A percentile compares a stretch with the other conserved stretches of the same genome.
Conservation (phyloP, 768 basidiomycete species). For the Leccinum longicurvipes region DNA sequence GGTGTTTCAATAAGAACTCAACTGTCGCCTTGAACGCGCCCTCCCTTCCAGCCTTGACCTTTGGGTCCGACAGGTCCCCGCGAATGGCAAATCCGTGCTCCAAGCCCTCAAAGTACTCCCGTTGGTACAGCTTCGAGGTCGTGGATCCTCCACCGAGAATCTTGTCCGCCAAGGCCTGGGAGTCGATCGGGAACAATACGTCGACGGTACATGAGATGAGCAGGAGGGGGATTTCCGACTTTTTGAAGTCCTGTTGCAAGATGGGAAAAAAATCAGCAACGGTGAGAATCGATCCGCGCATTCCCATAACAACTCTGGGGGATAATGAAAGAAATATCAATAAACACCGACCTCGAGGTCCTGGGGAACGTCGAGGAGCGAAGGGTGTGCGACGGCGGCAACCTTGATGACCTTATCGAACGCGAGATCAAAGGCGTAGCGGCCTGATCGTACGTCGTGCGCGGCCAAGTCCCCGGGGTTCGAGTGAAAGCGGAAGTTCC, state of each 20-base stretch:
- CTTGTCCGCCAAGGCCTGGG: slow-evolving; percentile 44
- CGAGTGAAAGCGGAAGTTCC: neutral
- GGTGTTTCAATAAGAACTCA: slow-evolving; percentile 46
- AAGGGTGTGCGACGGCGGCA: slow-evolving; percentile 56
- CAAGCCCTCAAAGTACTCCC: slow-evolving; percentile 34
- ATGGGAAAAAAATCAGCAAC: neutral
- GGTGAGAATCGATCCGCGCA: neutral
- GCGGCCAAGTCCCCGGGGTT: too few relatives aligned
- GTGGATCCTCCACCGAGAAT: slow-evolving; percentile 46
- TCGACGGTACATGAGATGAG: slow-evolving; percentile 65
- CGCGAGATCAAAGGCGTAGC: slow-evolving; percentile 53
- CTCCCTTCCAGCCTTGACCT: slow-evolving; percentile 60
- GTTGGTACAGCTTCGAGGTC: slow-evolving; percentile 39
- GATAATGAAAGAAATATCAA: neutral
- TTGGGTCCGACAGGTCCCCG: slow-evolving; percentile 45
- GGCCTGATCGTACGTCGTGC: neutral
- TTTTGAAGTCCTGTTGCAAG: slow-evolving; percentile 45
- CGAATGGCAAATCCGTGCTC: slow-evolving; percentile 56
- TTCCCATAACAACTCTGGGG: too few relatives aligned
- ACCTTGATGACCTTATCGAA: slow-evolving; percentile 51
- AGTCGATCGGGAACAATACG: slow-evolving; percentile 44
- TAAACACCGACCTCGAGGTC: slow-evolving; percentile 54
- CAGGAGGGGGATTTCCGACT: slow-evolving; percentile 53
- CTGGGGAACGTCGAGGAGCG: slow-evolving; percentile 51
- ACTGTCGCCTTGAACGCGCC: slow-evolving; percentile 49